These are phyloP conservation scores for Pyrus communis DNA, from an alignment of 306 rosid genomes.

Conservation along the genomic window DNA sequence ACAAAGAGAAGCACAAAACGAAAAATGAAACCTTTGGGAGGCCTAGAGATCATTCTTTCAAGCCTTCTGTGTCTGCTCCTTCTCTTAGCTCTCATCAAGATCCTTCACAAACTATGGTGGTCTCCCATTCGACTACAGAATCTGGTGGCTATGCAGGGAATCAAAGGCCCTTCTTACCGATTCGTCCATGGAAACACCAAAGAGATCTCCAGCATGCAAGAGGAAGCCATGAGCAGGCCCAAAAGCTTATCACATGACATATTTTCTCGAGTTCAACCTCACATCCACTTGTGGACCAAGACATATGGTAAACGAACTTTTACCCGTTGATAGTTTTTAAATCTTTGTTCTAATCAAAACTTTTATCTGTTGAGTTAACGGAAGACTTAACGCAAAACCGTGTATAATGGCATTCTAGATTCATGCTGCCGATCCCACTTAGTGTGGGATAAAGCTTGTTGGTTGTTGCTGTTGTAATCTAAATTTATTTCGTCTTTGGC, in stretches of 20 bases:
- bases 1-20: not conserved
- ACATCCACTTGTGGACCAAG: not conserved
- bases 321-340: not conserved
- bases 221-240: not conserved
- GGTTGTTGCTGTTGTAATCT: too few species aligned
- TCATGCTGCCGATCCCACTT: rapidly evolving
- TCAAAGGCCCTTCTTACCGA: not conserved
- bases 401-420: rapidly evolving
- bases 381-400: too few species aligned
- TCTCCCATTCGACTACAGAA: not conserved
- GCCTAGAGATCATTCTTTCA: not conserved
- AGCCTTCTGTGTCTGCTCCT: not conserved
- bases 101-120: not conserved
- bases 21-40: not conserved
- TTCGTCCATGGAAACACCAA: not conserved
- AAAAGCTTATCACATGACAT: not conserved
- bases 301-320: not conserved
- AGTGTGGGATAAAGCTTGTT: too few species aligned
- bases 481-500: not conserved
- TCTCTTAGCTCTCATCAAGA: not conserved
- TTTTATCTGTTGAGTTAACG: too few species aligned
- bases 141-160: not conserved
- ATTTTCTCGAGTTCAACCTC: not conserved
- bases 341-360: too few species aligned
- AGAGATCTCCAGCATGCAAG: not conserved